Evolutionary conservation across 768 basidiomycete genomes (phyloP), one percentile per base, ranked within the genome.

Genomic region (Hericium alpestre): DNA sequence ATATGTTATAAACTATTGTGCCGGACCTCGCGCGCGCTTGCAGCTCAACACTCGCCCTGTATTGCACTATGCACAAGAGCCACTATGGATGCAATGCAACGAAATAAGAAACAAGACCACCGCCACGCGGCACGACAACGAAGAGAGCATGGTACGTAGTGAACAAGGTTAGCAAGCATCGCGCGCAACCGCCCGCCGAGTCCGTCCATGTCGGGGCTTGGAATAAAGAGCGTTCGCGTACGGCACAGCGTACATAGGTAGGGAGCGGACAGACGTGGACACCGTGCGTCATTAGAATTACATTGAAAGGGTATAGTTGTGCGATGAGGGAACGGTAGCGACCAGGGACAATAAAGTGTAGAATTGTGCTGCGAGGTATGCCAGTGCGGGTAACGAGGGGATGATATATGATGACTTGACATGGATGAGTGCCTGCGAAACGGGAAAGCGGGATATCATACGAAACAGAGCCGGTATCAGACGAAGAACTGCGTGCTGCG

Each of bases 401-500:
- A 46, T 22, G 54, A 22, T 9, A 54, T 20, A 39, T 25, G 9
- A 40, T 13, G 18, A 53, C 18, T 38, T 15, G n/a, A 22, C 13
- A n/a, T 12, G 27, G 37, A 47, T 38, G 20, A 46, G 22, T 7
- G 18, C 10, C 13, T 22, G 55, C 37, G 55, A 56, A 39, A 38
- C 57, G 53, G 27, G 41, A 54, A 48, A n/a, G 46, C 37, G 51
- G 27, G 43, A 46, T 46, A 50, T 22, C 56, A 64, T 64, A 66
- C 62, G 61, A 64, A 62, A 59, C 56, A 64, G 66, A 56, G 59
- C 53, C 59, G 58, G 51, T 64, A 62, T 84, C 76, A 91, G 70
- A 91, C 87, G 75, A 90, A 90, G 76, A 90, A 91, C 70, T 91
- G 89, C 58, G 89, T 91, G 75, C 89, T 90, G 64, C 50, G 53